Conservation (phyloP, 495 filamentous ascomycete species). For the Penicillium macrosclerotiorum region DNA sequence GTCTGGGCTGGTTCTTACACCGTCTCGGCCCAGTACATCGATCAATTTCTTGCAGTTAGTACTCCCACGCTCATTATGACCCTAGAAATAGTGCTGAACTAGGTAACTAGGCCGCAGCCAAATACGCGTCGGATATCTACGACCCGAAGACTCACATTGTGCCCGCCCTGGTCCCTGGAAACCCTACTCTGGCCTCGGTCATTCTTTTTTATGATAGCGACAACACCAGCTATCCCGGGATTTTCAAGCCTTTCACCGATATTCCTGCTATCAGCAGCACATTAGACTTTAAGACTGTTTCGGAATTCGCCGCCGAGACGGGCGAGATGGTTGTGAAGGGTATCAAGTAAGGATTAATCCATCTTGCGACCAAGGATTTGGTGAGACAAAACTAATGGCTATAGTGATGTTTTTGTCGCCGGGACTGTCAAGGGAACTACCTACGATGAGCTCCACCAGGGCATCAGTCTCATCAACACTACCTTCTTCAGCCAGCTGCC, state of each 20-base stretch:
- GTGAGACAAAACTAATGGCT: constrained; percentile 1
- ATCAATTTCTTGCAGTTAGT: constrained; percentile 29
- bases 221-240: constrained; percentile 25
- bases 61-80: not conserved
- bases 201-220: constrained; percentile 41
- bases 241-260: constrained; percentile 37
- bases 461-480: constrained; percentile 37
- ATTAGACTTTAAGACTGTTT: constrained; percentile 33
- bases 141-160: constrained; percentile 36
- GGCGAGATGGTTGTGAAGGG: constrained; percentile 24
- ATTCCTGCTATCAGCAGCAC: constrained; percentile 33
- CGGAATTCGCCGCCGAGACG: constrained; percentile 28
- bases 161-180: constrained; percentile 29
- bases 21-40: constrained; percentile 26
- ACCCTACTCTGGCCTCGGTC: constrained; percentile 28
- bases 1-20: constrained; percentile 45
- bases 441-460: constrained; percentile 25
- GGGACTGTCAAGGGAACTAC: constrained; percentile 33
- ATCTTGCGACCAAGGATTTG: not conserved
- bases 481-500: constrained; percentile 36
- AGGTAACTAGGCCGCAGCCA: constrained; percentile 30
- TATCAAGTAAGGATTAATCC: constrained; percentile 29
- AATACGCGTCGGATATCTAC: constrained; percentile 28
- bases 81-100: no score
- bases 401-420: constrained; percentile 36